Percentiles rank a stretch among this genome's conserved stretches.
Conservation (phyloP, 345 rosid species). For the Syzygium jambos region DNA sequence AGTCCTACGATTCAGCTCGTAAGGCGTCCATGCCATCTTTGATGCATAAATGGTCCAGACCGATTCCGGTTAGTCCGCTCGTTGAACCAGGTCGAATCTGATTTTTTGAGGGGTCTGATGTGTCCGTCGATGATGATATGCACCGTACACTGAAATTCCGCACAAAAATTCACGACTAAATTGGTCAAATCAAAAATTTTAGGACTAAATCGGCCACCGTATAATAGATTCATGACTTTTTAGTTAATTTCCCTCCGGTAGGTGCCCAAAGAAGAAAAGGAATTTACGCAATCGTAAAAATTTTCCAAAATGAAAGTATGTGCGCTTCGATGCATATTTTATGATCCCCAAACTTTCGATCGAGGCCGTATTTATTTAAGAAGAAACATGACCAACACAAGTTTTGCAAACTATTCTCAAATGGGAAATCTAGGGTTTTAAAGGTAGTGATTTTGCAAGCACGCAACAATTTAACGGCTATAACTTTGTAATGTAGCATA, state of each 20-base stretch:
- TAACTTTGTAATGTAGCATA: neutral
- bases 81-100: neutral
- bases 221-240: neutral
- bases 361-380: neutral
- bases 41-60: neutral
- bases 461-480: neutral
- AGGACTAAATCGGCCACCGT: accelerated
- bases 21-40: neutral
- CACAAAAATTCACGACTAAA: accelerated
- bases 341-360: neutral
- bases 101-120: neutral
- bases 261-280: neutral
- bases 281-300: neutral
- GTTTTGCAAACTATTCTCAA: neutral
- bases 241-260: accelerated
- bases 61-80: accelerated
- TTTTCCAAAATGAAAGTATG: accelerated
- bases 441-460: neutral
- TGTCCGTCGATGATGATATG: neutral
- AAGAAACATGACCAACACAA: neutral
- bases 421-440: neutral
- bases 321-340: neutral
- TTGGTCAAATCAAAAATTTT: neutral
- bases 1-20: neutral
- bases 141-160: too few species aligned